Percentiles rank a stretch among this genome's conserved stretches.
These are phyloP conservation scores for Umbelopsis sp. DNA, from an alignment of 371 early-diverging fungal genomes.

Conservation along the genomic window DNA sequence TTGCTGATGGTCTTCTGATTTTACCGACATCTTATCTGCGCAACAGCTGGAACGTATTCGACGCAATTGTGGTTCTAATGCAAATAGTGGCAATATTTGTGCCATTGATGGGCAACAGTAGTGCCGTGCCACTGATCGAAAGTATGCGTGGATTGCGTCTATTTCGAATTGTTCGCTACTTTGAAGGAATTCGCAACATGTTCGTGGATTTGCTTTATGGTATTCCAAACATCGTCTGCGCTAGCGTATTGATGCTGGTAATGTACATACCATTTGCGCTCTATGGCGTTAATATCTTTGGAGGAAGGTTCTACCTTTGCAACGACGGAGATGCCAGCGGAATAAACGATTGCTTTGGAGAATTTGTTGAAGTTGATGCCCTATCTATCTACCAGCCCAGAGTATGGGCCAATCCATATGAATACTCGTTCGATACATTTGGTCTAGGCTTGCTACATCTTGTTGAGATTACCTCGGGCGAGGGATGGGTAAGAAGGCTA, in stretches of 20 bases:
- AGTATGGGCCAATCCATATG: constrained; percentile 54
- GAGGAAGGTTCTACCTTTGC: constrained; percentile 46
- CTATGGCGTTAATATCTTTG: constrained; percentile 55
- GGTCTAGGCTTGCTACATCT: constrained; percentile 47
- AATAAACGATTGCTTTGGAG: constrained; percentile 37
- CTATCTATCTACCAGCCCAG: constrained; percentile 43
- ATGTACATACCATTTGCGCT: constrained; percentile 59
- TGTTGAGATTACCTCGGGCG: constrained; percentile 60
- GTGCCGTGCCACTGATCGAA: not conserved
- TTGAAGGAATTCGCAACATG: constrained; percentile 49
- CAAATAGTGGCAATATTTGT: constrained; percentile 35
- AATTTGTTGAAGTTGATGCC: constrained; percentile 34
- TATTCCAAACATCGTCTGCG: constrained; percentile 53
- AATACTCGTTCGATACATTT: constrained; percentile 54
- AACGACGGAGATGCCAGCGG: constrained; percentile 36
- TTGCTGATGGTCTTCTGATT: constrained; percentile 49
- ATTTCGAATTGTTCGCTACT: constrained; percentile 48
- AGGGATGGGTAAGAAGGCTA: constrained; percentile 53
- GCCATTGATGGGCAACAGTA: not conserved
- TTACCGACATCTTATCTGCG: constrained; percentile 53
- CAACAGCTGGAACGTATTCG: constrained; percentile 50
- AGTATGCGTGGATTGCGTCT: constrained; percentile 44
- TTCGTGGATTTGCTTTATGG: constrained; percentile 52
- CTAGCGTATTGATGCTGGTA: constrained; percentile 41
- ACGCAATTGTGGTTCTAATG: constrained; percentile 34